Evolutionary conservation across 192 early-diverging fungal species (phyloP), one percentile per base, ranked within the genome.

Genomic region (Dispira simplex): DNA sequence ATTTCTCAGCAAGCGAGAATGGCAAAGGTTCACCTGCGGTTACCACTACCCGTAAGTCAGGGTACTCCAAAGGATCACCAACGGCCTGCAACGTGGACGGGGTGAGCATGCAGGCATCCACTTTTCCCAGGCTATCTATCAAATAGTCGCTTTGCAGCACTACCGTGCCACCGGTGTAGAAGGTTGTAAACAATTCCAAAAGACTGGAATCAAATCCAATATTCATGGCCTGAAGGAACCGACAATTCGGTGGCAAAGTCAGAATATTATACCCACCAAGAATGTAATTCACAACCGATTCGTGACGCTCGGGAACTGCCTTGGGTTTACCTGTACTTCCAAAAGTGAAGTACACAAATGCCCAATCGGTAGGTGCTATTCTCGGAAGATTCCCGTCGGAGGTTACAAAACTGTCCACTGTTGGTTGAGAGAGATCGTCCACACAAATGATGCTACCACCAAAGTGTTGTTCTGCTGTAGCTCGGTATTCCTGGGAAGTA

Each of bases 271-370:
- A 10, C 13, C 0, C 9, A 2, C 25, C 25, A 3, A 56, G 25
- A 28, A 56, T 25, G 9, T 6, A 39, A 43, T 62, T 62, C 6
- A 44, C 39, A 10, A 44, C 5, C 8, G 59, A 62, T 21, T 45
- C 43, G 16, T 62, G 59, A 0, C 43, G 28, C 11, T 46, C 43
- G 12, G 28, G 59, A 14, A 62, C 44, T 0, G 44, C 59, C n/a
- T 62, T 62, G 59, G 59, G 59, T n/a, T 39, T 39, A 12, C 59
- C 59, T 0, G 59, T 62, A 45, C 44, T 62, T 8, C 59, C 59
- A 1, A 43, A 62, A 18, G 59, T 62, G n/a, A 44, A 62, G 23
- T 46, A 16, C n/a, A 62, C 46, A 20, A 46, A 45, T 32, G 39
- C 59, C 8, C 12, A 45, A 45, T 62, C 59, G 43, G 44, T 0